These are phyloP conservation scores for Scorias spongiosa DNA, from an alignment of 2,329 filamentous ascomycete genomes.

Conservation along the genomic window DNA sequence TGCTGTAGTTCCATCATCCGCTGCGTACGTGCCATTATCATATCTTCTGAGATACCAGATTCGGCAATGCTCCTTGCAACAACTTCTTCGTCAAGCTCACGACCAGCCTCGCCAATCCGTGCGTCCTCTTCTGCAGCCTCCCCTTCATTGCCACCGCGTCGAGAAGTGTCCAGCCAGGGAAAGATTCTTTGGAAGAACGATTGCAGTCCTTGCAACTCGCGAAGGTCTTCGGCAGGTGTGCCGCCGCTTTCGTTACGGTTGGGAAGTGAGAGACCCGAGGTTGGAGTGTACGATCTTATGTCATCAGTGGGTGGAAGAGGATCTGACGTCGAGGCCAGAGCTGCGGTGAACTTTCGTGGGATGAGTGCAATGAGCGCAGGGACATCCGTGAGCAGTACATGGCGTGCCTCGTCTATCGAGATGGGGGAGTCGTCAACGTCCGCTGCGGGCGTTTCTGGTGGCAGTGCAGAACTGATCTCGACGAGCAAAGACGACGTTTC, in stretches of 20 bases:
- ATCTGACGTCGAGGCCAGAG: slow-evolving; percentile 61
- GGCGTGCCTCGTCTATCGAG: slow-evolving; percentile 48
- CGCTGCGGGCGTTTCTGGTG: slow-evolving; percentile 26
- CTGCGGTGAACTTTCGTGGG: slow-evolving; percentile 48
- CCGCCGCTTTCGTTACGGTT: slow-evolving; percentile 10
- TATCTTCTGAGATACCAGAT: slow-evolving; percentile 12
- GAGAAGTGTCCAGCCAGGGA: slow-evolving; percentile 12
- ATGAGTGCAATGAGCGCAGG: slow-evolving; percentile 55
- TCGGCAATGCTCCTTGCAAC: slow-evolving; percentile 14
- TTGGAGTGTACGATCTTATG: slow-evolving; percentile 11
- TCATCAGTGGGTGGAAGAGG: slow-evolving; percentile 55
- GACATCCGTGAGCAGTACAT: slow-evolving; percentile 64
- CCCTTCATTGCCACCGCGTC: slow-evolving; percentile 1
- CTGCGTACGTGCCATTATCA: slow-evolving; percentile 12
- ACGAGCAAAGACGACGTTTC: slow-evolving; percentile 54
- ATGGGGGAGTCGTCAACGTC: slow-evolving; percentile 25
- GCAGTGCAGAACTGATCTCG: slow-evolving; percentile 46
- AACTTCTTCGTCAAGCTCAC: slow-evolving; percentile 9
- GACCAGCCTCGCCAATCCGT: background rate
- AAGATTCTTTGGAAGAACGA: slow-evolving; percentile 16
- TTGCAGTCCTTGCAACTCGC: slow-evolving; percentile 14
- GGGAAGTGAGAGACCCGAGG: background rate
- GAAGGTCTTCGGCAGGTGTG: slow-evolving; percentile 7
- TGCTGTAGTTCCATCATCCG: slow-evolving; percentile 14
- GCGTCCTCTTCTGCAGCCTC: slow-evolving; percentile 1